These are phyloP conservation scores for Tubosaeta sp. DNA, from an alignment of 768 basidiomycete genomes.

Conservation along the genomic window DNA sequence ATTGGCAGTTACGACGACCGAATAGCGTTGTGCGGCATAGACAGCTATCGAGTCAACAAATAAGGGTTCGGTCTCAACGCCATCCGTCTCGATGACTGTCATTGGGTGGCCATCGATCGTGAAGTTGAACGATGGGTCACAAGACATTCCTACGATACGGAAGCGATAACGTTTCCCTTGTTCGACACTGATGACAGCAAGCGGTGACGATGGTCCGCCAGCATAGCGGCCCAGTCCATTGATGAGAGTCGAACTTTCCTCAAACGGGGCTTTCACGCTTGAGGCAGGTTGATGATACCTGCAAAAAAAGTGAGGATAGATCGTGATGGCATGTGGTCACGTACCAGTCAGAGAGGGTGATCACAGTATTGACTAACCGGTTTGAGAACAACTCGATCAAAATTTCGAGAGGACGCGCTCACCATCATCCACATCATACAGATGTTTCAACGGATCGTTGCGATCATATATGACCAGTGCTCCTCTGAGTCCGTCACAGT, in stretches of 20 bases:
- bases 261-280: constrained; percentile 1
- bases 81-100: constrained; percentile 47
- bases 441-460: constrained; percentile 31
- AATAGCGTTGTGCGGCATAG: constrained; percentile 43
- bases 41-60: constrained; percentile 39
- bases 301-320: constrained; percentile 19
- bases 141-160: constrained; percentile 37
- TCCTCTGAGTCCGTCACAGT: constrained; percentile 28
- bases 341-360: constrained; percentile 36
- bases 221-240: constrained; percentile 37
- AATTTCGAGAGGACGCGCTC: background rate
- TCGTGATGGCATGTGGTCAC: constrained; percentile 11
- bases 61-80: constrained; percentile 35
- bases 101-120: constrained; percentile 43
- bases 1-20: constrained; percentile 41
- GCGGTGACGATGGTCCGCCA: constrained; percentile 31
- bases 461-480: constrained; percentile 41
- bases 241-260: constrained; percentile 32
- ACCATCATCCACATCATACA: constrained; percentile 47
- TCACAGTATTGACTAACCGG: constrained; percentile 34
- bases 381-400: background rate
- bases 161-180: constrained; percentile 35
- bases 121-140: constrained; percentile 41
- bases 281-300: constrained; percentile 14
- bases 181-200: constrained; percentile 35